Evolutionary conservation across 441 rosid species (phyloP), one percentile per base, ranked within the genome.

Genomic region (Lepidium campestre): DNA sequence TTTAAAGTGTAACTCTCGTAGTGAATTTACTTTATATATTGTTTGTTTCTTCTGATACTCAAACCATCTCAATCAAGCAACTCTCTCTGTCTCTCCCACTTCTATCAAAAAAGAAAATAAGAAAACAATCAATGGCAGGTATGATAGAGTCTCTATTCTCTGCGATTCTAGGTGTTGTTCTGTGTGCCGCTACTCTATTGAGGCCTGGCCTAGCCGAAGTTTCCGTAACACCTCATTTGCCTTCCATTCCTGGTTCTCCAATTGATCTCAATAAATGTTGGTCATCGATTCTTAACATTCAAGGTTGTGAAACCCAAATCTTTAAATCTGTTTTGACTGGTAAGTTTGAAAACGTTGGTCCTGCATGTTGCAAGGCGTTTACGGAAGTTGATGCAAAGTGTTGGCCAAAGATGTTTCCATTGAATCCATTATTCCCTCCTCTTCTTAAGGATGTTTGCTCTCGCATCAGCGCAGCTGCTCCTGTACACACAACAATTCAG

Each of bases 351-450:
- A 64, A 50, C 1, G 10, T 64, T 25, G 41, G 20, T 50, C 14
- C 32, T 0, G 9, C 36, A 18, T 64, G 69, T 10, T 52, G 69
- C 50, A 52, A 65, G 3, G 60, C 6, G 19, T 65, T 65, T 50
- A 7, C 4, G 1, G 50, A 23, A 20, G 29, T 65, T 20, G 68
- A 50, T 50, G 40, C 18, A 27, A 62, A 47, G 31, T 47, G 67
- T 62, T 47, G 67, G 67, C 46, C 67, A 34, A 37, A 49, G 14
- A 53, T 54, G 44, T 65, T 65, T 13, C 44, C 69, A 0, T 2
- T 65, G 62, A 44, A 55, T 66, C 70, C 62, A 14, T 42, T 42
- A 7, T 41, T 59, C 2, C 50, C 55, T 32, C 32, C 41, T 34
- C 48, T 63, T 37, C 39, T 63, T 8, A 63, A 63, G 2, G 19